Conservation (phyloP, 2,329 filamentous ascomycete genomes). For the Geosmithia flava region DNA sequence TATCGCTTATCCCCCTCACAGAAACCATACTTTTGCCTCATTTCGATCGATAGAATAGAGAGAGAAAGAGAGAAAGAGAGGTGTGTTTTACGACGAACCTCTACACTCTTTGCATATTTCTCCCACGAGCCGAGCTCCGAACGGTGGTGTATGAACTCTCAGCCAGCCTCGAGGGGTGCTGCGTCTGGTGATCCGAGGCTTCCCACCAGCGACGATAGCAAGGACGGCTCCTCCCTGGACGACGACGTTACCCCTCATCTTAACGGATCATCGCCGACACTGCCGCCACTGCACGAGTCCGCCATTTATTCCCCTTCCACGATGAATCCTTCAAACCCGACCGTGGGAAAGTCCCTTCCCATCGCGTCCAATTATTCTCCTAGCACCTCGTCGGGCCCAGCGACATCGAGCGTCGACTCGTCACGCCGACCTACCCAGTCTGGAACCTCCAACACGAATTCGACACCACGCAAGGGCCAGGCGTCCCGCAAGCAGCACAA, state of each 20-base stretch:
- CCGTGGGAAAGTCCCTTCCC: conserved; percentile 39
- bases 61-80: background rate
- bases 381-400: conserved; percentile 25
- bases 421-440: conserved; percentile 33
- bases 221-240: background rate
- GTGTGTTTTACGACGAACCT: background rate
- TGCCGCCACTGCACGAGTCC: background rate
- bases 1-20: background rate
- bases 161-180: background rate
- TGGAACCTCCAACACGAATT: conserved; percentile 13
- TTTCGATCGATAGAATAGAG: background rate
- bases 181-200: background rate
- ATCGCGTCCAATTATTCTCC: conserved; percentile 26
- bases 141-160: background rate
- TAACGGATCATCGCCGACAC: background rate
- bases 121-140: background rate
- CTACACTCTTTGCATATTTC: background rate
- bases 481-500: conserved; percentile 71
- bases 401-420: conserved; percentile 35
- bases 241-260: background rate
- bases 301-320: conserved; percentile 4
- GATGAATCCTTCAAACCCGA: conserved; percentile 20
- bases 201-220: background rate
- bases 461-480: conserved; percentile 62
- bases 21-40: background rate